Evolutionary conservation across 768 basidiomycete genomes (phyloP).

Genomic region (Aureoboletus auriporus): DNA sequence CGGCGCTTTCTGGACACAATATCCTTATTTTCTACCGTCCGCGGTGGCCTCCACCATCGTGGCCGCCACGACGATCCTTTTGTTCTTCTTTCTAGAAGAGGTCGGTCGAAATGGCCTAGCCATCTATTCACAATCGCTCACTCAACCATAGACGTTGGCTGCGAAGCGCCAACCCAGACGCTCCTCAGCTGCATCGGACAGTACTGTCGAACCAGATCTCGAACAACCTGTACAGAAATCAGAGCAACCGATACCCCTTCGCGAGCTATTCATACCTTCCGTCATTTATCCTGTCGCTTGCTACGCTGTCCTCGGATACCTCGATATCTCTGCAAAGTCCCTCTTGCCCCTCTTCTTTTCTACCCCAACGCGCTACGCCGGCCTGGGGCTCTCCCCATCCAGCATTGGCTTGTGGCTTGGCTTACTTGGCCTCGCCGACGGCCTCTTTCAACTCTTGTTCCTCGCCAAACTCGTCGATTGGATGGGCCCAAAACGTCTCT

Average conservation of each 20-base stretch:
- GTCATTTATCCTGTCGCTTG: slow-evolving; percentile 32
- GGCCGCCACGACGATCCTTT: slow-evolving; percentile 39
- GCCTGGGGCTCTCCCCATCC: slow-evolving; percentile 34
- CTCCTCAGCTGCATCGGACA: not conserved
- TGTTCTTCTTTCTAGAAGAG: slow-evolving; percentile 52
- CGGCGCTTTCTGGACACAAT: slow-evolving; percentile 43
- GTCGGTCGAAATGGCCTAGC: slow-evolving; percentile 19
- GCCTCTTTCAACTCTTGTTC: slow-evolving; percentile 35
- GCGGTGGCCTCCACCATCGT: slow-evolving; percentile 53
- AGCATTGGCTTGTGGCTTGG: slow-evolving; percentile 38
- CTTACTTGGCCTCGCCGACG: slow-evolving; percentile 33
- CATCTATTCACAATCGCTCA: slow-evolving; percentile 3
- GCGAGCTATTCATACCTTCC: slow-evolving; percentile 31
- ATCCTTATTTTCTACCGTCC: slow-evolving; percentile 65
- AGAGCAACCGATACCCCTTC: slow-evolving; percentile 39
- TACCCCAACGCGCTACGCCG: slow-evolving; percentile 37
- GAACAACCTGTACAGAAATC: slow-evolving; percentile 2
- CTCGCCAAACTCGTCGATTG: slow-evolving; percentile 34
- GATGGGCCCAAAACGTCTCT: slow-evolving; percentile 34
- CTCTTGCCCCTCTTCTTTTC: slow-evolving; percentile 38
- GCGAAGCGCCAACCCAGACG: not conserved
- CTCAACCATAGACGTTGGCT: slow-evolving; percentile 7
- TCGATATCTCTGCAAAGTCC: slow-evolving; percentile 36
- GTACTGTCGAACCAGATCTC: not conserved
- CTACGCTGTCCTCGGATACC: slow-evolving; percentile 31